phyloP scores from a whole-genome alignment of 1,139 yeast species.

The Sugiyamaella pinicola region DNA sequence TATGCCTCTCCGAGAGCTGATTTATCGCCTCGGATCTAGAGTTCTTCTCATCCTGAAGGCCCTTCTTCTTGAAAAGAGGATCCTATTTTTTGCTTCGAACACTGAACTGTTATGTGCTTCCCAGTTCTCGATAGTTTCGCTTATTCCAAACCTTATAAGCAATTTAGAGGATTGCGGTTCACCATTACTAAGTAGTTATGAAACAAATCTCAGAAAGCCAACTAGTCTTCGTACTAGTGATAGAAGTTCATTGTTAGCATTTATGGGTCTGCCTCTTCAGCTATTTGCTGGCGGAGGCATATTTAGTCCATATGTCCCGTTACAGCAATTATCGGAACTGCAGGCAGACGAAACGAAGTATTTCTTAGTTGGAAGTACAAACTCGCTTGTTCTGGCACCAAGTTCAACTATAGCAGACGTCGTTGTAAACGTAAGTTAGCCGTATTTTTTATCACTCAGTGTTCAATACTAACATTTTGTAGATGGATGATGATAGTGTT shows the following conservation, averaged over 20 bases:
- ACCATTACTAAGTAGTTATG: conserved; percentile 64
- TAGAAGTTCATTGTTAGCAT: conserved; percentile 71
- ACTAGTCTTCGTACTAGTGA: conserved; percentile 77
- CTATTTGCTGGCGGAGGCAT: conserved; percentile 84
- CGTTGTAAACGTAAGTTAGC: conserved; percentile 49
- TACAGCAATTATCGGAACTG: conserved; percentile 84
- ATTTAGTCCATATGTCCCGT: conserved; percentile 89
- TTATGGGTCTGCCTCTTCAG: conserved; percentile 86
- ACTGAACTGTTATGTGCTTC: conserved; percentile 78
- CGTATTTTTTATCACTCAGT: neutral
- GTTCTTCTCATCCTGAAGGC: conserved; percentile 76
- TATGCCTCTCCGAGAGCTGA: conserved; percentile 66
- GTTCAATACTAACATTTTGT: conserved; percentile 9
- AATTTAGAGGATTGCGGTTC: conserved; percentile 79
- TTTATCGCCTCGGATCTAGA: conserved; percentile 60
- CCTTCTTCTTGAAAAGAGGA: conserved; percentile 68
- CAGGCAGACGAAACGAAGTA: conserved; percentile 58
- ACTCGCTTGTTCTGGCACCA: conserved; percentile 73
- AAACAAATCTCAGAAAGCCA: conserved; percentile 57
- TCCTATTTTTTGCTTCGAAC: conserved; percentile 73
- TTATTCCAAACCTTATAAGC: conserved; percentile 76
- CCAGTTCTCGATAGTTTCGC: conserved; percentile 64
- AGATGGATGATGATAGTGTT: conserved; percentile 50
- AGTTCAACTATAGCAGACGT: conserved; percentile 60
- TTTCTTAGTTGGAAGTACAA: conserved; percentile 86